Evolutionary conservation across 2,329 filamentous ascomycete genomes (phyloP).

Genomic region (Helotiales sp.): DNA sequence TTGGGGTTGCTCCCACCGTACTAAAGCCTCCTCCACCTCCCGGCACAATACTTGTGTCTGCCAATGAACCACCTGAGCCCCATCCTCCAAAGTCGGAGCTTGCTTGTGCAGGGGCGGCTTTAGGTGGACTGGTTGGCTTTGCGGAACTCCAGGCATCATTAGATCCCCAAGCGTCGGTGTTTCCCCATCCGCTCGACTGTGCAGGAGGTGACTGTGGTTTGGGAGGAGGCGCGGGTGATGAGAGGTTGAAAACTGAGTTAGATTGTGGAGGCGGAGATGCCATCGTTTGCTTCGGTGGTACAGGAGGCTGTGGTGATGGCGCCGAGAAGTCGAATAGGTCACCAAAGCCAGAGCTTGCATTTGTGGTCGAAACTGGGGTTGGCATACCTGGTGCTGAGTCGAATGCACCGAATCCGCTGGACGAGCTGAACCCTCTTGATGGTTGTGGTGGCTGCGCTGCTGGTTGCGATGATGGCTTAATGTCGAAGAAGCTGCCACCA

Average conservation of each 20-base stretch:
- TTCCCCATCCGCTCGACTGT: slow-evolving; percentile 39
- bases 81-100: slow-evolving; percentile 64
- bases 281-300: slow-evolving; percentile 40
- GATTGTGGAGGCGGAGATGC: slow-evolving; percentile 39
- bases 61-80: slow-evolving; percentile 52
- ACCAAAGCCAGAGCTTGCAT: slow-evolving; percentile 58
- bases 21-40: slow-evolving; percentile 64
- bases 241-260: slow-evolving; percentile 81
- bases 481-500: slow-evolving; percentile 62
- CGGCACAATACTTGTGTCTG: slow-evolving; percentile 60
- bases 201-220: slow-evolving; percentile 41
- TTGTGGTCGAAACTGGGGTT: slow-evolving; percentile 41
- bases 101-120: slow-evolving; percentile 37
- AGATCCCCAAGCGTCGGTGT: slow-evolving; percentile 67
- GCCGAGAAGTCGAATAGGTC: slow-evolving; percentile 80
- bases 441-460: slow-evolving; percentile 39
- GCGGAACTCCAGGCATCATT: slow-evolving; percentile 79
- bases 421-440: slow-evolving; percentile 52
- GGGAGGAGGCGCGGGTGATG: slow-evolving; percentile 46
- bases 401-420: slow-evolving; percentile 65
- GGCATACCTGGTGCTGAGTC: slow-evolving; percentile 40
- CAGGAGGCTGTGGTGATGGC: slow-evolving; percentile 41
- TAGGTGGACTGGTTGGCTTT: slow-evolving; percentile 46
- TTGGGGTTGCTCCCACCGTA: slow-evolving; percentile 49
- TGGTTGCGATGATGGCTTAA: slow-evolving; percentile 59